phyloP scores from a whole-genome alignment of 352 stramenopile species.

The Globisporangium paroecandrum region DNA sequence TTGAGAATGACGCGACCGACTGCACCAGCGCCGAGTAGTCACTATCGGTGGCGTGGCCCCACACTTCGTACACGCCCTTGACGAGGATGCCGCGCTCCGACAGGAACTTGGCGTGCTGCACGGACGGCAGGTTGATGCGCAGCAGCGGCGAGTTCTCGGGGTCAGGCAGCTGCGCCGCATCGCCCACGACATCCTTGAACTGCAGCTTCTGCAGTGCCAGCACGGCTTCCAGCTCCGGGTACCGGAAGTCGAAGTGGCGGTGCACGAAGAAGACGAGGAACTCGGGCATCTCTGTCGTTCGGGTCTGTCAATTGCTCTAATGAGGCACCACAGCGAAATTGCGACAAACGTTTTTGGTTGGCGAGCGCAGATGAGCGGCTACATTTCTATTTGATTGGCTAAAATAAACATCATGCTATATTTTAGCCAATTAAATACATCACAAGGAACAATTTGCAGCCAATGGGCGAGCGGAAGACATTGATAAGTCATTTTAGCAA shows the following conservation, averaged over 20 bases:
- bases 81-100: constrained; percentile 76
- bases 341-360: constrained; percentile 10
- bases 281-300: constrained; percentile 35
- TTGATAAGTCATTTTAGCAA: neutral
- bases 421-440: neutral
- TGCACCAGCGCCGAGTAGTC: constrained; percentile 52
- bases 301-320: neutral
- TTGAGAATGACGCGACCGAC: constrained; percentile 34
- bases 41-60: constrained; percentile 33
- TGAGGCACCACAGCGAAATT: neutral
- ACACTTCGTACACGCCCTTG: constrained; percentile 82
- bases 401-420: neutral
- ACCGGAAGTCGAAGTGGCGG: constrained; percentile 80
- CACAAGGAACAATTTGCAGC: neutral
- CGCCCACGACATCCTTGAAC: constrained; percentile 27
- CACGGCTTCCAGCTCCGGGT: constrained; percentile 76
- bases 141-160: constrained; percentile 62
- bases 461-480: constrained; percentile 7
- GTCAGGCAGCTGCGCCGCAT: constrained; percentile 33
- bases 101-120: constrained; percentile 67
- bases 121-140: constrained; percentile 52
- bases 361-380: neutral
- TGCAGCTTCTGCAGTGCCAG: constrained; percentile 56
- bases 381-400: constrained; percentile 6
- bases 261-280: constrained; percentile 85